Evolutionary conservation across 768 basidiomycete species (phyloP), one percentile per base, ranked within the genome.

Genomic region (Kwoniella shandongensis): DNA sequence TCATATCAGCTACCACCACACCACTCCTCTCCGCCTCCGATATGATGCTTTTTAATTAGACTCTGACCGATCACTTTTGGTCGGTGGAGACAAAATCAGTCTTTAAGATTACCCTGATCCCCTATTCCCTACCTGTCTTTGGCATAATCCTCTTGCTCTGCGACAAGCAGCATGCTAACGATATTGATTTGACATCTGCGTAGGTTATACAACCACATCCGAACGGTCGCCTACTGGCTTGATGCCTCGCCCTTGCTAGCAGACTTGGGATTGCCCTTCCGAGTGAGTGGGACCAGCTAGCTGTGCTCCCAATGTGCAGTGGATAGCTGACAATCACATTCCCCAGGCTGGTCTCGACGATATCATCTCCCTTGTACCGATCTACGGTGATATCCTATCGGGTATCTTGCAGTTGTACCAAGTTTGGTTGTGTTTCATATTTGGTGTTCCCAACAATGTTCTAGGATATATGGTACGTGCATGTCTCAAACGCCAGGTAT

Each of bases 191-290:
- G 46, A n/a, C 36, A 15, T 32, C 39, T 22, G 17, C 8, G 42
- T 40, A 76, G 75, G 32, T 54, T 76, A 29, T 76, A 76, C 58
- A 75, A 76, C 51, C 75, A 76, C 54, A 63, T 73, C 35, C 40
- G 75, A 17, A 76, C 76, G 0, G 65, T 74, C 1, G 76, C 76
- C 4, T 77, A 71, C 56, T 75, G 71, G 70, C 68, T 77, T 22
- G 76, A 77, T 56, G 72, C 76, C 22, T 55, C 72, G 8, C 76
- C 76, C n/a, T 51, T 74, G 0, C 53, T 77, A 8, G 60, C 74
- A 15, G 74, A 77, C 51, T 56, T 77, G 0, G 76, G 76, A 0
- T 50, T 77, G 17, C 76, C 76, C 7, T 77, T 77, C 66, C 54
- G 70, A 54, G 75, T 76, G 53, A 66, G 72, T 62, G 17, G 20